Base-by-base conservation (phyloP, 106 monocot genomes). In the Platanthera zijinensis region DNA sequence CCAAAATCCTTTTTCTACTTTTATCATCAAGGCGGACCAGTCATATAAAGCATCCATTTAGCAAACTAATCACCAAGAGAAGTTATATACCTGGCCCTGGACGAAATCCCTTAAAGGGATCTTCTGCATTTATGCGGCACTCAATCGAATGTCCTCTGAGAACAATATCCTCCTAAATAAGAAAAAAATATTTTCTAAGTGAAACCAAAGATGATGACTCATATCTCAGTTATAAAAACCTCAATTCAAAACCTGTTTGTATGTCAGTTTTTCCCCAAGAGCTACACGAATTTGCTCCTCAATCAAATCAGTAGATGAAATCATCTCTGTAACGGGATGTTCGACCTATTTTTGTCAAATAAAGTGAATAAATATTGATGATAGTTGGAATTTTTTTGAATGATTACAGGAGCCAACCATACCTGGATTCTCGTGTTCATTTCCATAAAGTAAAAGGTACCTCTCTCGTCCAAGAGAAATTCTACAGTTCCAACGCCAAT, bases 351-450 rank as follows among this genome's bases (percentile, higher is more conserved):
- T 82, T 86, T 28, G 56, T 39, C 21, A n/a, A 77, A 76, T 45
- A 4, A 50, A 51, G 52, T 46, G 15, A 57, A 75, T 21, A 69
- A 66, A 66, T 10, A 53, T 10, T 5, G 30, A 32, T 66, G 12
- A 66, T 66, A 66, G 66, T 30, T 30, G 25, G 30, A 32, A 30
- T 10, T 66, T 32, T 39, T 39, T 39, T 39, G 39, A 39, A 39
- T 39, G 39, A 32, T 10, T 66, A 10, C 32, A 66, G 32, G 12
- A 30, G 4, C 11, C 18, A 66, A 11, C 66, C 25, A n/a, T 66
- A 95, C 95, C 95, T 95, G 95, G 78, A 95, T 95, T 80, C 92
- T 92, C 14, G 95, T 95, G 76, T 95, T 95, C 95, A 95, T 95
- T 85, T 95, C 95, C 92, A 95, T 95, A 74, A 93, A 93, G 77